Conservation (phyloP, 1,284 basidiomycete genomes). For the Cerrena zonata region DNA sequence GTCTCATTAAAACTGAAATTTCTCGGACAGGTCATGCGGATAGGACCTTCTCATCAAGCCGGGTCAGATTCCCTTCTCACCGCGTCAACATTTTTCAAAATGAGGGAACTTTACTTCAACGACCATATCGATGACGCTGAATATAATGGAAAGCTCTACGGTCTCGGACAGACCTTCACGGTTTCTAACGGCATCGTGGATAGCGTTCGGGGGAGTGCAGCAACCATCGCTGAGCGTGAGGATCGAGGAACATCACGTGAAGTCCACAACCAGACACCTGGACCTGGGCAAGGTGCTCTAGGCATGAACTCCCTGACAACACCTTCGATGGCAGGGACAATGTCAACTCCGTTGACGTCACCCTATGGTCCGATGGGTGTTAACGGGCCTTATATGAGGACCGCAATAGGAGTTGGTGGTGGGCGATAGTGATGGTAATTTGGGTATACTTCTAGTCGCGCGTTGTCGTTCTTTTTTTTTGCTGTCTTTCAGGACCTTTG, state of each 20-base stretch:
- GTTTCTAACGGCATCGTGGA: constrained; percentile 60
- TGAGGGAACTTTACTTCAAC: constrained; percentile 87
- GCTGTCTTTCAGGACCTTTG: constrained; percentile 10
- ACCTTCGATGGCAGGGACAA: constrained; percentile 30
- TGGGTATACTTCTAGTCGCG: constrained; percentile 15
- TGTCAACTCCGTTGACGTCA: constrained; percentile 38
- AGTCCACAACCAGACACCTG: constrained; percentile 51
- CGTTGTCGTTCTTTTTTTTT: constrained; percentile 11
- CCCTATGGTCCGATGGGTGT: constrained; percentile 55
- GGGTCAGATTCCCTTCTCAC: constrained; percentile 94
- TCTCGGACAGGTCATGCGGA: constrained; percentile 70
- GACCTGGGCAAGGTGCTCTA: constrained; percentile 37
- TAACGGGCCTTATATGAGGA: constrained; percentile 60
- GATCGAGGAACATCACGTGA: constrained; percentile 56
- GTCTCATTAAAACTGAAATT: not conserved
- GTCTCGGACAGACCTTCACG: constrained; percentile 70
- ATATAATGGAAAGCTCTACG: constrained; percentile 73
- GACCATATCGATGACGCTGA: constrained; percentile 77
- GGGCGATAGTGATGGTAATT: constrained; percentile 38
- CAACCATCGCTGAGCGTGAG: constrained; percentile 73
- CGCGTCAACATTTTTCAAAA: constrained; percentile 91
- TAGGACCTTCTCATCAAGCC: constrained; percentile 91
- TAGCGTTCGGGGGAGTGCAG: constrained; percentile 50
- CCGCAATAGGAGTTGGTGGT: constrained; percentile 54
- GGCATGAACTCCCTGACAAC: constrained; percentile 42